A percentile compares a stretch with the other conserved stretches of the same genome.
Evolutionary conservation across 139 green algal genomes (phyloP).

Genomic region (Chlamydomonas sphaeroides): DNA sequence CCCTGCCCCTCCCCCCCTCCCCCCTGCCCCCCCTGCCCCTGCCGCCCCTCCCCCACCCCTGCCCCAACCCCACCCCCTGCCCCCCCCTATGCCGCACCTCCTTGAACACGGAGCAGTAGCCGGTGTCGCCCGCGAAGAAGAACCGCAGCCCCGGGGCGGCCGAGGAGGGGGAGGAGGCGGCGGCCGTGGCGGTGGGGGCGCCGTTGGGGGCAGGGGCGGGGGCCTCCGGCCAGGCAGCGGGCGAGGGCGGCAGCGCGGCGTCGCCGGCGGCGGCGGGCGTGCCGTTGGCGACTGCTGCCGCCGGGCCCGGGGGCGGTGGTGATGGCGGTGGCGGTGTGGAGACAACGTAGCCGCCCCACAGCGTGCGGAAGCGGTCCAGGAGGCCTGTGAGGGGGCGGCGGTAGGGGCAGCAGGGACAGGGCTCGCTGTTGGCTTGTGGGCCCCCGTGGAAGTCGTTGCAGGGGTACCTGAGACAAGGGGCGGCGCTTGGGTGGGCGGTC

Average conservation of each 20-base stretch:
- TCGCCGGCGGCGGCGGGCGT: not conserved
- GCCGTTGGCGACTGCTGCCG: not conserved
- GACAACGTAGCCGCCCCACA: conserved; percentile 80
- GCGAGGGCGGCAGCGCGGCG: too few relatives aligned
- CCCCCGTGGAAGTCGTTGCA: too few relatives aligned
- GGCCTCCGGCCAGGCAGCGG: not conserved
- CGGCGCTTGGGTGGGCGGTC: too few relatives aligned
- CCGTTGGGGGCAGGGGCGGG: not conserved
- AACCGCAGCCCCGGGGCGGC: conserved; percentile 49
- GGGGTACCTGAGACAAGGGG: too few relatives aligned
- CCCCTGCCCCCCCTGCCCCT: too few relatives aligned
- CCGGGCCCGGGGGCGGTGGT: not conserved
- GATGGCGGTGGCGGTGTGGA: not conserved
- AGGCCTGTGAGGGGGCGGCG: not conserved
- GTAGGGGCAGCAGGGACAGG: not conserved
- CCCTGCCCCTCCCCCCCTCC: too few relatives aligned
- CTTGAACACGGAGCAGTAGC: conserved; percentile 76
- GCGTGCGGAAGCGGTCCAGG: conserved; percentile 57
- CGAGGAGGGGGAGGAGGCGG: not conserved
- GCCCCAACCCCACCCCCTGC: too few relatives aligned
- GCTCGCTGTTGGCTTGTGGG: too few relatives aligned
- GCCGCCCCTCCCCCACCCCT: too few relatives aligned
- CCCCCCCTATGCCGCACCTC: too few relatives aligned
- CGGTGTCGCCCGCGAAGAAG: conserved; percentile 85
- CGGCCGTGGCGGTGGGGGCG: not conserved